phyloP scores from a whole-genome alignment of 139 green algal species.

The Chlorella sorokiniana region DNA sequence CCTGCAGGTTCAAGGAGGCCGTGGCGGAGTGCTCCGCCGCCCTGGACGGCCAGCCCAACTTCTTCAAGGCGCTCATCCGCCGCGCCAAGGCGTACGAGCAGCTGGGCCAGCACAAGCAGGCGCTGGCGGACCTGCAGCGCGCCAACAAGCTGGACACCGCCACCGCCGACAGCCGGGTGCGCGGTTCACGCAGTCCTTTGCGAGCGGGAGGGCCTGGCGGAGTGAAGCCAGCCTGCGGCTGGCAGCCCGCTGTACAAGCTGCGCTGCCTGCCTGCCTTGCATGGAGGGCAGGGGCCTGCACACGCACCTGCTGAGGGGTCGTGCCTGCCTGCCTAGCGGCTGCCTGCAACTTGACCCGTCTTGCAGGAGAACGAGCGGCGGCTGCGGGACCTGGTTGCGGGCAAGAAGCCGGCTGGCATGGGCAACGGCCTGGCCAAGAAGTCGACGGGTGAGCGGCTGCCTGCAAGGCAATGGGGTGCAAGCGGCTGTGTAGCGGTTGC shows the following conservation, averaged over 20 bases:
- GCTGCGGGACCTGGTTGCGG: constrained; percentile 66
- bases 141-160: constrained; percentile 59
- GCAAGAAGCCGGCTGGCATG: constrained; percentile 48
- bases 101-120: constrained; percentile 78
- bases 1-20: constrained; percentile 81
- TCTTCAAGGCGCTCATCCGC: constrained; percentile 66
- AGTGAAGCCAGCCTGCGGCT: too few relatives aligned
- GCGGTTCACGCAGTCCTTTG: neutral
- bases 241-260: neutral
- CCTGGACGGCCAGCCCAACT: constrained; percentile 63
- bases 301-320: too few relatives aligned
- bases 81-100: constrained; percentile 79
- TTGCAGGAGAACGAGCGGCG: constrained; percentile 68
- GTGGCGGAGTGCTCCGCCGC: constrained; percentile 77
- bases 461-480: neutral
- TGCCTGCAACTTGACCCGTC: neutral
- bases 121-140: constrained; percentile 73
- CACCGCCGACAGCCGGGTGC: constrained; percentile 58
- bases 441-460: neutral
- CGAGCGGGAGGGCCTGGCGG: too few relatives aligned
- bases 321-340: too few relatives aligned
- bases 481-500: too few relatives aligned
- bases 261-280: neutral
- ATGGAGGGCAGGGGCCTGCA: too few relatives aligned
- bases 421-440: constrained; percentile 40